phyloP scores from a whole-genome alignment of 257 asterid genomes.

The Catharanthus roseus region DNA sequence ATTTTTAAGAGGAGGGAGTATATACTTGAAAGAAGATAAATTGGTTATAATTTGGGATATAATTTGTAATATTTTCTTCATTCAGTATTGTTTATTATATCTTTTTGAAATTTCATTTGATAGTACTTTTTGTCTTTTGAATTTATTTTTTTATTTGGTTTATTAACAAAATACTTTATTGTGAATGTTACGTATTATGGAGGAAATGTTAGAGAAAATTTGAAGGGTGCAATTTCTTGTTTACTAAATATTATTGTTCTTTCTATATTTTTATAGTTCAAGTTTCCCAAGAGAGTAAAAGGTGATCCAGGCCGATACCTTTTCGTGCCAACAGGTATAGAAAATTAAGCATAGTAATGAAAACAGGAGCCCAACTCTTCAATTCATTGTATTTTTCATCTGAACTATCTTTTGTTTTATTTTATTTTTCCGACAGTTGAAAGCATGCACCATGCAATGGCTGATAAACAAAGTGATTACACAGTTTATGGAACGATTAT shows the following conservation, averaged over 20 bases:
- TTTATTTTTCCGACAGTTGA: not conserved
- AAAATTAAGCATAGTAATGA: not conserved
- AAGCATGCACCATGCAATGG: no score
- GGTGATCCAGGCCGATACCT: not conserved
- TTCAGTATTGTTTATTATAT: no score
- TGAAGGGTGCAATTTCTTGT: no score
- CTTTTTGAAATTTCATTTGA: no score
- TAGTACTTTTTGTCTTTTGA: no score
- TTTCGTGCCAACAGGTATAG: not conserved
- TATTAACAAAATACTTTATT: no score
- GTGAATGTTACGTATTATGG: no score
- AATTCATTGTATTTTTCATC: not conserved
- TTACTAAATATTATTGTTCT: not conserved
- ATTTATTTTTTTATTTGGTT: no score
- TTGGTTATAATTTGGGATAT: no score
- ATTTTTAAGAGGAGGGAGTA: no score
- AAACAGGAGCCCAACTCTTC: not conserved
- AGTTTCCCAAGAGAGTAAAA: not conserved
- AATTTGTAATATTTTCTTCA: not conserved
- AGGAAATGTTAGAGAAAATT: no score
- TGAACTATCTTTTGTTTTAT: not conserved
- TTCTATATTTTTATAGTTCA: not conserved
- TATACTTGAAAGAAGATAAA: no score
- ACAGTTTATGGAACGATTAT: not conserved
- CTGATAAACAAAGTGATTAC: not conserved